Evolutionary conservation across 2,329 filamentous ascomycete genomes (phyloP).

Genomic region (Stemphylium lycopersici): DNA sequence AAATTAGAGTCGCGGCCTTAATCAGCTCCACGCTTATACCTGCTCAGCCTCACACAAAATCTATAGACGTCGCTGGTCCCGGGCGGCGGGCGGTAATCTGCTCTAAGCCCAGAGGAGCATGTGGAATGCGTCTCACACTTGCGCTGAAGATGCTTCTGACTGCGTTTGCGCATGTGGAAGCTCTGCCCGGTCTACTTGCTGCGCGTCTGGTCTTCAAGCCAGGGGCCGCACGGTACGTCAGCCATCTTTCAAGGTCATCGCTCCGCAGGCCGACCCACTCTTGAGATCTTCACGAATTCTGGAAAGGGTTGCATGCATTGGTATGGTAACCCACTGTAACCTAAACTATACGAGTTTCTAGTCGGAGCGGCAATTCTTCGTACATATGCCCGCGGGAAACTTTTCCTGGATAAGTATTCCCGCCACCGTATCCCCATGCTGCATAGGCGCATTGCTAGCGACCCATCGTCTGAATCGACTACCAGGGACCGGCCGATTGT

Average conservation of each 20-base stretch:
- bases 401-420: background rate
- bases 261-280: slow-evolving; percentile 10
- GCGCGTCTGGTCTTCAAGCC: slow-evolving; percentile 6
- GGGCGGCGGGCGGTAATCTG: background rate
- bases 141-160: background rate
- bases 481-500: slow-evolving; percentile 4
- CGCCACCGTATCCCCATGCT: no score
- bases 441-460: no score
- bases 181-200: background rate
- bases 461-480: background rate
- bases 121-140: background rate
- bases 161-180: background rate
- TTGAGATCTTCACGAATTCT: slow-evolving; percentile 4
- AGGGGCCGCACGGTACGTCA: slow-evolving; percentile 18
- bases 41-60: slow-evolving; percentile 35
- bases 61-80: slow-evolving; percentile 9
- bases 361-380: background rate
- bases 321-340: slow-evolving; percentile 4
- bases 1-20: slow-evolving; percentile 28
- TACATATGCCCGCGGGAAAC: background rate
- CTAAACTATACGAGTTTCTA: background rate
- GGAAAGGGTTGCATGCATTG: slow-evolving; percentile 9
- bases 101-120: background rate
- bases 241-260: slow-evolving; percentile 6
- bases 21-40: slow-evolving; percentile 23